Evolutionary conservation across 768 basidiomycete species (phyloP).

Genomic region (Asterophora parasitica): DNA sequence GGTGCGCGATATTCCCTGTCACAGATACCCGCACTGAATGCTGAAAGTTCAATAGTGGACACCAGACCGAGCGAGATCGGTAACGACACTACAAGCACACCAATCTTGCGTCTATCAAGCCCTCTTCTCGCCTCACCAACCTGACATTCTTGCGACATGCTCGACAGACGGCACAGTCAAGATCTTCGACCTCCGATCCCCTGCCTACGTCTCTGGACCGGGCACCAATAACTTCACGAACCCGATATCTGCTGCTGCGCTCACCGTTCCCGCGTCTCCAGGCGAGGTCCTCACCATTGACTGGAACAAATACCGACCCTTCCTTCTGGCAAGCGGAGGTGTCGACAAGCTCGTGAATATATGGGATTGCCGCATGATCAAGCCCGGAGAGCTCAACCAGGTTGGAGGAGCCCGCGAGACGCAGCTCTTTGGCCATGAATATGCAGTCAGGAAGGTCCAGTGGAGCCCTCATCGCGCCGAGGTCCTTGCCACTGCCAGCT

Average conservation of each 20-base stretch:
- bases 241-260: conserved; percentile 63
- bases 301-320: conserved; percentile 90
- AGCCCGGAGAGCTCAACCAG: conserved; percentile 44
- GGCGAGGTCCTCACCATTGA: conserved; percentile 80
- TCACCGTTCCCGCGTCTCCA: conserved; percentile 74
- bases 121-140: conserved; percentile 88
- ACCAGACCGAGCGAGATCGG: conserved; percentile 73
- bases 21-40: conserved; percentile 3
- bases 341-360: conserved; percentile 74
- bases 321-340: conserved; percentile 70
- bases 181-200: conserved; percentile 73
- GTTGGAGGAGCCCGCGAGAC: conserved; percentile 72
- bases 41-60: conserved; percentile 61
- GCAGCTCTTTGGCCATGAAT: conserved; percentile 80
- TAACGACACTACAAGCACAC: conserved; percentile 82
- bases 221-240: conserved; percentile 54
- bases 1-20: conserved; percentile 40
- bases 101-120: conserved; percentile 84
- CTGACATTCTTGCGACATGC: conserved; percentile 75
- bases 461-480: conserved; percentile 83
- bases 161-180: conserved; percentile 84
- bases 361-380: conserved; percentile 88
- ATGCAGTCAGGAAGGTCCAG: conserved; percentile 82
- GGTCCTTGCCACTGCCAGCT: conserved; percentile 64
- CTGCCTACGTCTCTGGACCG: conserved; percentile 51